Percentiles rank a stretch among this genome's conserved stretches.
Evolutionary conservation across 1,284 basidiomycete species (phyloP).

Genomic region (Trichosporon sp.): DNA sequence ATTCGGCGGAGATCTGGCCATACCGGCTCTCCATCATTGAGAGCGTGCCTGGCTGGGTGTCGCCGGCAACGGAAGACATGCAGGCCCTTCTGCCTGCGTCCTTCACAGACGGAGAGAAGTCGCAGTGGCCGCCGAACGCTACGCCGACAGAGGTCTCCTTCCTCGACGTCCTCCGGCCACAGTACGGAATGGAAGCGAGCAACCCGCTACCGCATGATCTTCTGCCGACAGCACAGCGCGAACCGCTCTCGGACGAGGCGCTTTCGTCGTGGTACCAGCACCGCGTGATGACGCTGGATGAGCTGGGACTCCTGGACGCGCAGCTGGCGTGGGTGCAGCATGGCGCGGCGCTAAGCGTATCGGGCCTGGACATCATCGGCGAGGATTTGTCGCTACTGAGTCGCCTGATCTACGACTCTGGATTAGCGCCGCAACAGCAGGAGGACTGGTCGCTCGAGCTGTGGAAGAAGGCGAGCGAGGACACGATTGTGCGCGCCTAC

Average conservation of each 20-base stretch:
- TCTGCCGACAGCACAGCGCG: slow-evolving; percentile 31
- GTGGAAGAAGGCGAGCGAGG: slow-evolving; percentile 71
- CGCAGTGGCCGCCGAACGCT: slow-evolving; percentile 27
- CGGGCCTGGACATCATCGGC: slow-evolving; percentile 77
- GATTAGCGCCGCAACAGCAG: slow-evolving; percentile 41
- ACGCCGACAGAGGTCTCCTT: slow-evolving; percentile 3
- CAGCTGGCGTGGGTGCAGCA: slow-evolving; percentile 80
- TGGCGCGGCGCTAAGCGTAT: slow-evolving; percentile 75
- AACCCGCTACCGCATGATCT: slow-evolving; percentile 16
- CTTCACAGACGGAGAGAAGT: slow-evolving; percentile 60
- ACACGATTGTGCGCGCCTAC: slow-evolving; percentile 71
- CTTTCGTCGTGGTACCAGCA: slow-evolving; percentile 73
- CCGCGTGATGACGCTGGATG: slow-evolving; percentile 67
- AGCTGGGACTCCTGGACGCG: slow-evolving; percentile 74
- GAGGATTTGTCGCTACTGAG: slow-evolving; percentile 86
- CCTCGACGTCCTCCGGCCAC: slow-evolving; percentile 25
- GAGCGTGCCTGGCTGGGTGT: slow-evolving; percentile 70
- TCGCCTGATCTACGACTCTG: slow-evolving; percentile 77
- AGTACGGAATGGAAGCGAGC: slow-evolving; percentile 20
- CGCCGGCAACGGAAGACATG: slow-evolving; percentile 63
- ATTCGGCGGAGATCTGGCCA: slow-evolving; percentile 66
- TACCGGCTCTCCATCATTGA: slow-evolving; percentile 71
- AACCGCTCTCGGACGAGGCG: slow-evolving; percentile 45
- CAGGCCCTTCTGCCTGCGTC: slow-evolving; percentile 67
- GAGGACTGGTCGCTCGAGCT: slow-evolving; percentile 69